Percentiles rank a stretch among this genome's conserved stretches.
phyloP scores from a whole-genome alignment of 495 filamentous ascomycete genomes.

The Cercophora samala region DNA sequence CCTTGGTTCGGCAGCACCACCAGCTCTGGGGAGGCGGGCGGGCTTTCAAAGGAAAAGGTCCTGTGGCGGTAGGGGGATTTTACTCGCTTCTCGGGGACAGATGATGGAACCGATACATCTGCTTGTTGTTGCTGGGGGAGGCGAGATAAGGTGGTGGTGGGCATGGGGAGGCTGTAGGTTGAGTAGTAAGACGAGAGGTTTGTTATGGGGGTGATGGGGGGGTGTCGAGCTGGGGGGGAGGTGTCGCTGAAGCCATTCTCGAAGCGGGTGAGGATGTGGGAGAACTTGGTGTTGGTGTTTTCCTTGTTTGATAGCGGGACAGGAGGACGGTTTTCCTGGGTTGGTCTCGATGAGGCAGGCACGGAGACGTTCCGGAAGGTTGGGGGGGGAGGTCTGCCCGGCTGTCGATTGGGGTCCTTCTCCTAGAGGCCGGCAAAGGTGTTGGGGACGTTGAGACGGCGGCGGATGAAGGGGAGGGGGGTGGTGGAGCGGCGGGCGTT shows the following conservation, averaged over 20 bases:
- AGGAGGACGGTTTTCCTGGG: background rate
- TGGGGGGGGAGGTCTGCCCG: constrained; percentile 15
- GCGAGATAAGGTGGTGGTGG: background rate
- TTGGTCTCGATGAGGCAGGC: background rate
- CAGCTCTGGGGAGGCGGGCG: constrained; percentile 18
- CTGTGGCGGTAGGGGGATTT: constrained; percentile 1
- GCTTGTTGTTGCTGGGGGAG: background rate
- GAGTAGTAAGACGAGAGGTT: constrained; percentile 4
- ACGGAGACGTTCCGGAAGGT: background rate
- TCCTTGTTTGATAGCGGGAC: background rate
- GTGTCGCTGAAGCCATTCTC: constrained; percentile 2
- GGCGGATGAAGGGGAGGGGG: constrained; percentile 14
- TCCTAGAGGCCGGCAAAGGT: constrained; percentile 33
- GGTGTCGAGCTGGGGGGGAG: background rate
- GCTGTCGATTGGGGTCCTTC: constrained; percentile 25
- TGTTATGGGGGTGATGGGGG: background rate
- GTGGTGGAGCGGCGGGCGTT: background rate
- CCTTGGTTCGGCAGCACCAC: constrained; percentile 16
- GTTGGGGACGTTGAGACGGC: constrained; percentile 27
- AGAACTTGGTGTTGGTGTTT: background rate
- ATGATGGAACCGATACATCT: background rate
- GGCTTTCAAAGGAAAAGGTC: constrained; percentile 26
- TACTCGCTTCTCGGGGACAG: background rate
- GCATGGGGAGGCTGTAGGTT: constrained; percentile 2
- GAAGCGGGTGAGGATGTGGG: background rate